Evolutionary conservation across 257 asterid species (phyloP).

Genomic region (Jacaranda mimosifolia): DNA sequence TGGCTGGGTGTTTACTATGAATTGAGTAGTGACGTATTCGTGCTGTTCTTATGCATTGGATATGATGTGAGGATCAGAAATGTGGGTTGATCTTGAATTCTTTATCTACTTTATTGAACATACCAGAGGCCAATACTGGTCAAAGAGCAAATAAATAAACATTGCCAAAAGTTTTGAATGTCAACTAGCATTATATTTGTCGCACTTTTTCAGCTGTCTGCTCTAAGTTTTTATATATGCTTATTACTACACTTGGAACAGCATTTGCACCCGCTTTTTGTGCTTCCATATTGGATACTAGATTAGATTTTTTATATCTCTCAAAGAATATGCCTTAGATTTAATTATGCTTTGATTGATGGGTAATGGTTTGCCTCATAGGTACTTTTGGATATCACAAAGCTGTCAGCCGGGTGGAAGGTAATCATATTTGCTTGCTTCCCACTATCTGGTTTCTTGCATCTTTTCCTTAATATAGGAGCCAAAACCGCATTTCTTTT

Average conservation of each 20-base stretch:
- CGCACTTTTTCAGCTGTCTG: slow-evolving; percentile 10
- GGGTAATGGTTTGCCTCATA: slow-evolving; percentile 25
- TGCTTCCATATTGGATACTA: not conserved
- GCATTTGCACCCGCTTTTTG: slow-evolving; percentile 1
- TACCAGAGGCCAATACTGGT: not conserved
- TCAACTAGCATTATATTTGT: slow-evolving; percentile 1
- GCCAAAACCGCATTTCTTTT: slow-evolving; percentile 1
- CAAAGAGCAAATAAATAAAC: slow-evolving; percentile 8
- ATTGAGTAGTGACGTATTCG: not conserved
- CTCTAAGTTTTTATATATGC: not conserved
- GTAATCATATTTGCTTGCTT: slow-evolving; percentile 40
- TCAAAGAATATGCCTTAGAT: slow-evolving; percentile 10
- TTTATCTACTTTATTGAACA: not conserved
- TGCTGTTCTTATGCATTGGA: not conserved
- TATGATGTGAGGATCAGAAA: slow-evolving; percentile 8
- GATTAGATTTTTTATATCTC: not conserved
- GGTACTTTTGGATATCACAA: slow-evolving; percentile 47
- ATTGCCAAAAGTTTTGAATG: not conserved
- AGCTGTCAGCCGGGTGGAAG: slow-evolving; percentile 49
- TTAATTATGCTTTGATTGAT: slow-evolving; percentile 32
- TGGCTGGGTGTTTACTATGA: slow-evolving; percentile 7
- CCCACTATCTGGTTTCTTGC: slow-evolving; percentile 2
- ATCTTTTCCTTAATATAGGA: slow-evolving; percentile 1
- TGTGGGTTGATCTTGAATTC: not conserved
- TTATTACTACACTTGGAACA: not conserved